Base-by-base conservation (phyloP, 352 stramenopile genomes). In the Phytophthora chlamydospora region DNA sequence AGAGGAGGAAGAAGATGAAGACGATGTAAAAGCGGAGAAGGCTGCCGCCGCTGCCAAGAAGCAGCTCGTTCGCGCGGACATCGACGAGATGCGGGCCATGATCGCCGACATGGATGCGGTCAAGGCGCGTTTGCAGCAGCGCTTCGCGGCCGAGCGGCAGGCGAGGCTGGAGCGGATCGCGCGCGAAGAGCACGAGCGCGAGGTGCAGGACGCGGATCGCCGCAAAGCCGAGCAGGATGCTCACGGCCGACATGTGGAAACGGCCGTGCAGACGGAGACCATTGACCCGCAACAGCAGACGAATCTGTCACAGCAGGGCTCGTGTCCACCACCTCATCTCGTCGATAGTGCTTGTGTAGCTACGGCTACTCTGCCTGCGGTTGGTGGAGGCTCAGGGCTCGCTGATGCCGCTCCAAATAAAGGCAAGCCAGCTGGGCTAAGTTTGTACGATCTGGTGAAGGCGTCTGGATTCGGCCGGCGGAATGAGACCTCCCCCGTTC, bases 101-200 rank as follows among this genome's bases (percentile, higher is more conserved):
- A 68, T 80, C 36, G 69, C 51, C 3, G 75, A 89, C 29, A 91
- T 91, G 77, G 73, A 85, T 40, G 63, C 68, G n/a, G 76, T 89
- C 38, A 90, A 80, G 45, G 44, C 52, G 54, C 75, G 76, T 4
- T 47, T 89, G 32, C 61, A 86, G 51, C 81, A 88, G 29, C 73
- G 76, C 8, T 65, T 89, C 6, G 35, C 49, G 35, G 31, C 51
- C 4, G 71, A 75, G 40, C 57, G 44, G 9, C 54, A 80, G 36
- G 52, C 47, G 19, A 67, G 40, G 10, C 27, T 29, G 24, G 53
- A 68, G 10, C 27, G 24, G 35, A 31, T 61, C 8, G 57, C 29
- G 7, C 49, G 68, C 16, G 36, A 75, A 53, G 29, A 55, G 7
- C 58, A 55, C n/a, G 55, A 77, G 19, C 53, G 47, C 9, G 50